Percentiles rank a stretch among this genome's conserved stretches.
Evolutionary conservation across 2,329 filamentous ascomycete genomes (phyloP).

Genomic region (Cladobotryum protrusum): DNA sequence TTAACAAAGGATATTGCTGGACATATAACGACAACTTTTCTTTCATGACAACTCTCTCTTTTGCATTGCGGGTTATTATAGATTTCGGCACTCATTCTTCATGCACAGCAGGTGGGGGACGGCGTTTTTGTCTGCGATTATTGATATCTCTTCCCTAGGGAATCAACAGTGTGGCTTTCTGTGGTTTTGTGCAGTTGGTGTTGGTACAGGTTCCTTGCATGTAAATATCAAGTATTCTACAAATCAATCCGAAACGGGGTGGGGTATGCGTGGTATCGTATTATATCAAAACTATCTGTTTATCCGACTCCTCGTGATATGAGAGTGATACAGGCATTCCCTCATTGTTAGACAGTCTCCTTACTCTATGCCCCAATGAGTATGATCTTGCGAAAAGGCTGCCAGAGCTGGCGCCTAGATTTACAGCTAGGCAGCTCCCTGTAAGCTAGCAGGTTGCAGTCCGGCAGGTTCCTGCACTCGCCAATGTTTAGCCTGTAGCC

Average conservation of each 20-base stretch:
- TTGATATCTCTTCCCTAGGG: slow-evolving; percentile 25
- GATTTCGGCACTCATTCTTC: slow-evolving; percentile 26
- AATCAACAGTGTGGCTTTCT: slow-evolving; percentile 8
- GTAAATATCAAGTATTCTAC: slow-evolving; percentile 9
- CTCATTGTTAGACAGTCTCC: no score
- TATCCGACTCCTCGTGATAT: no score
- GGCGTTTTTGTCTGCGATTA: slow-evolving; percentile 27
- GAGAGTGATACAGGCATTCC: no score
- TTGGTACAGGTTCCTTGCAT: slow-evolving; percentile 3
- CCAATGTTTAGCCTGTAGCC: no score
- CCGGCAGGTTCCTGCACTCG: no score
- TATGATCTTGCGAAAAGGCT: no score
- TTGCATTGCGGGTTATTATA: slow-evolving; percentile 31
- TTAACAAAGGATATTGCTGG: slow-evolving; percentile 18
- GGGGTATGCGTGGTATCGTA: no score
- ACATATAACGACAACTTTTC: slow-evolving; percentile 27
- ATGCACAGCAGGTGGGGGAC: slow-evolving; percentile 22
- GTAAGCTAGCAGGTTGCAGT: no score
- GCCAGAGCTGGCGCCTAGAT: no score
- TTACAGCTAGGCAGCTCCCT: no score
- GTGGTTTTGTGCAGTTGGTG: slow-evolving; percentile 5
- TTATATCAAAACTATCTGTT: no score
- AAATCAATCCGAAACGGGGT: slow-evolving; percentile 1
- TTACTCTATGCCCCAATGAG: no score
- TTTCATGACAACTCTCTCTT: slow-evolving; percentile 27